phyloP scores from a whole-genome alignment of 2,329 filamentous ascomycete genomes.

The Fusarium ambrosium region DNA sequence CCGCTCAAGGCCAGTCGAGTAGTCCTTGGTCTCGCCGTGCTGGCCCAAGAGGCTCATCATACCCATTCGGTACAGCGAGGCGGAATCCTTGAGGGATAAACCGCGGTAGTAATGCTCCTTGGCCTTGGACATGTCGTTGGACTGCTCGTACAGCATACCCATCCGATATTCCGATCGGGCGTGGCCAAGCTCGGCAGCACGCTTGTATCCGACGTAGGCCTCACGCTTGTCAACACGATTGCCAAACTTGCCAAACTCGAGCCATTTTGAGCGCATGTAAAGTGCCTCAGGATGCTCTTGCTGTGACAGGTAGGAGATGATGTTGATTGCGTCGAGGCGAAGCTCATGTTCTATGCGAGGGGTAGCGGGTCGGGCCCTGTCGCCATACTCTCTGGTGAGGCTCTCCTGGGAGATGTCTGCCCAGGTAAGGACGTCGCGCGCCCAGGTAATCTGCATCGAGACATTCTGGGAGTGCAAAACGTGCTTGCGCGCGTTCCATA shows the following conservation, averaged over 20 bases:
- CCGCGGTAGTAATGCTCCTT: constrained; percentile 91
- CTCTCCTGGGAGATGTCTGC: constrained; percentile 87
- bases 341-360: constrained; percentile 91
- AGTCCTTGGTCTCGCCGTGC: constrained; percentile 90
- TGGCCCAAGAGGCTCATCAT: constrained; percentile 99
- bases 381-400: constrained; percentile 72
- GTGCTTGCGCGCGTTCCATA: constrained; percentile 85
- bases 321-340: constrained; percentile 88
- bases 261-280: constrained; percentile 96
- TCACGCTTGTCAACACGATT: constrained; percentile 93
- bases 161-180: constrained; percentile 94
- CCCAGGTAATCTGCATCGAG: constrained; percentile 97
- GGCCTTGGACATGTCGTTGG: constrained; percentile 91
- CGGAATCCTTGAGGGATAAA: constrained; percentile 85
- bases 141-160: constrained; percentile 97
- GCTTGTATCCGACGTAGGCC: constrained; percentile 87
- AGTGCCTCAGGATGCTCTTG: constrained; percentile 94
- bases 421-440: constrained; percentile 90
- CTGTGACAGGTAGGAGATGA: constrained; percentile 89
- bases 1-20: constrained; percentile 80
- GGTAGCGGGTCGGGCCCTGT: constrained; percentile 75
- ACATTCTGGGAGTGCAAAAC: constrained; percentile 95
- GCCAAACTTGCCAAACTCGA: constrained; percentile 97
- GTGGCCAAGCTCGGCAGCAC: constrained; percentile 89
- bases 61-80: constrained; percentile 86